Conservation (phyloP, 495 filamentous ascomycete species). For the Tetracladium marchalianum region DNA sequence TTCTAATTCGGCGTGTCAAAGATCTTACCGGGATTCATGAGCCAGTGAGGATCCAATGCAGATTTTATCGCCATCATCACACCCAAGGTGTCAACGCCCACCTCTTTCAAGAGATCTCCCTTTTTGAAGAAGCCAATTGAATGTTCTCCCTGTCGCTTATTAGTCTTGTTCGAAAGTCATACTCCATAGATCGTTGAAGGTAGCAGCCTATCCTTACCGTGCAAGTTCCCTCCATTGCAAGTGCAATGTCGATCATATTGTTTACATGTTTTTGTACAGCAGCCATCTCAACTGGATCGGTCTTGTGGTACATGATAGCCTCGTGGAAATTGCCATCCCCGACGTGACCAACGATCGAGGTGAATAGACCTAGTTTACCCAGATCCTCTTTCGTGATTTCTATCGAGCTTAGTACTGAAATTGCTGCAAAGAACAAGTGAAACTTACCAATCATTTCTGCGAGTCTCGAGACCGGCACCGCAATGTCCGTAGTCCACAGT, state of each 20-base stretch:
- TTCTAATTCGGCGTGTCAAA: slow-evolving; percentile 43
- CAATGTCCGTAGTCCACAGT: slow-evolving; percentile 71
- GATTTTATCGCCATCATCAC: slow-evolving; percentile 80
- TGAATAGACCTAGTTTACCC: slow-evolving; percentile 70
- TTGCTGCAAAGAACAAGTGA: too few species aligned
- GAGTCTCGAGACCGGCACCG: slow-evolving; percentile 74
- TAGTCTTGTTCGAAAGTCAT: not conserved
- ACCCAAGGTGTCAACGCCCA: slow-evolving; percentile 66
- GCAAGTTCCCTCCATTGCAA: slow-evolving; percentile 90
- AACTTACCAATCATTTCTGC: slow-evolving; percentile 64
- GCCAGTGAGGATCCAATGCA: slow-evolving; percentile 74
- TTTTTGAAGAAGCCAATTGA: slow-evolving; percentile 83
- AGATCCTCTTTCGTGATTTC: slow-evolving; percentile 80
- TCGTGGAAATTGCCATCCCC: slow-evolving; percentile 91
- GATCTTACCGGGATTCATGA: slow-evolving; percentile 87
- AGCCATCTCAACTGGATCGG: slow-evolving; percentile 52
- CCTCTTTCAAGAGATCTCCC: slow-evolving; percentile 61
- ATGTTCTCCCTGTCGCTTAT: slow-evolving; percentile 58
- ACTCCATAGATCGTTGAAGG: not conserved
- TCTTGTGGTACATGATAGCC: slow-evolving; percentile 71
- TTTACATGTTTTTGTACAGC: slow-evolving; percentile 69
- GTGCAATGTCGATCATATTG: slow-evolving; percentile 73
- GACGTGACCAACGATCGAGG: slow-evolving; percentile 67
- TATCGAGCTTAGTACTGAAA: not conserved
- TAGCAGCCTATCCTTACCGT: slow-evolving; percentile 37